Evolutionary conservation across 2,329 filamentous ascomycete genomes (phyloP).

Genomic region (Fusarium sp.): DNA sequence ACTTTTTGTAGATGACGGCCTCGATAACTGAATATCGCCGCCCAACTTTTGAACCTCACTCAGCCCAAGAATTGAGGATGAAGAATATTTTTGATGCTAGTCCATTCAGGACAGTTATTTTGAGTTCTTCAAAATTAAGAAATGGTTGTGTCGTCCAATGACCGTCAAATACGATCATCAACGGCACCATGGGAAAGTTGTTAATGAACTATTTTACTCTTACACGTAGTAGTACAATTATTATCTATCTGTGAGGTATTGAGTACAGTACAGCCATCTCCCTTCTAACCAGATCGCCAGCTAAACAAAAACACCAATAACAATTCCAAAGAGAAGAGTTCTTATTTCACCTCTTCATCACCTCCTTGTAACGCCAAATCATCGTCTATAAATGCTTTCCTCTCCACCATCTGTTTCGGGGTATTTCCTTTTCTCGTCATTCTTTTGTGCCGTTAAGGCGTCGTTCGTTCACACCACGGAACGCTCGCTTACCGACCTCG

Average conservation of each 20-base stretch:
- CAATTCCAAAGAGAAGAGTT: conserved; percentile 33
- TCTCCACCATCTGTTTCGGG: conserved; percentile 4
- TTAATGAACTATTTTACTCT: neutral
- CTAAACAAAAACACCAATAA: conserved; percentile 8
- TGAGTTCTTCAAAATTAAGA: no score
- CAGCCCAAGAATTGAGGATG: neutral
- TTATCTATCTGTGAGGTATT: conserved; percentile 41
- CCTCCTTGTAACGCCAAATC: conserved; percentile 38
- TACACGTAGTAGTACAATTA: conserved; percentile 40
- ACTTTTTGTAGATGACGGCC: conserved; percentile 38
- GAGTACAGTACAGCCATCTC: conserved; percentile 23
- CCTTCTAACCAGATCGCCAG: conserved; percentile 35
- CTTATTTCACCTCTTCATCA: conserved; percentile 12
- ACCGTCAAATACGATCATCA: no score
- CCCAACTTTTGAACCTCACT: neutral
- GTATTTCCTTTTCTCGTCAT: conserved; percentile 22
- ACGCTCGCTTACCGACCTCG: conserved; percentile 92
- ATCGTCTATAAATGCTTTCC: conserved; percentile 28
- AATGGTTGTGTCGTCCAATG: no score
- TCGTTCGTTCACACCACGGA: conserved; percentile 76
- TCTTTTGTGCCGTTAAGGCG: conserved; percentile 14
- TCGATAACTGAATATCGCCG: conserved; percentile 49
- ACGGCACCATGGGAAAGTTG: no score
- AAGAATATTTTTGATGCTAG: no score
- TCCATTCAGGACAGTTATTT: no score